A percentile compares a stretch with the other conserved stretches of the same genome.
phyloP scores from a whole-genome alignment of 306 rosid species.

The Trifolium fragiferum region DNA sequence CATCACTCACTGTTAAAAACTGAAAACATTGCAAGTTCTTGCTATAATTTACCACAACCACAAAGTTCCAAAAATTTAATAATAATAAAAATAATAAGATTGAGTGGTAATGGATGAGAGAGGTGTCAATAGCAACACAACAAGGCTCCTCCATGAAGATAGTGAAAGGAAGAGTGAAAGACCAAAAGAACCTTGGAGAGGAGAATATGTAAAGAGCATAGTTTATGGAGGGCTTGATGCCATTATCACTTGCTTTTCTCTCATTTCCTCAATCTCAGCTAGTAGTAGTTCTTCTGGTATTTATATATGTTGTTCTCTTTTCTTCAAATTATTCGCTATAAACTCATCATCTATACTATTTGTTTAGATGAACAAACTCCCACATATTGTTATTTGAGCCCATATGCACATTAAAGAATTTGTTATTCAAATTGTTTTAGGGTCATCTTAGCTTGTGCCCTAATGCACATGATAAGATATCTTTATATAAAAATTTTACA shows the following conservation, averaged over 20 bases:
- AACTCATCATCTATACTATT: too few relatives aligned
- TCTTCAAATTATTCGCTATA: background rate
- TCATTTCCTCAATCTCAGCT: constrained; percentile 68
- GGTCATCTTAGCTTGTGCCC: too few relatives aligned
- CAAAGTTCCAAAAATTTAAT: background rate
- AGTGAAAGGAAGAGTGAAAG: constrained; percentile 39
- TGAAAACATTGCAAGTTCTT: constrained; percentile 4
- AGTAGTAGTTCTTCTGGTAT: constrained; percentile 51
- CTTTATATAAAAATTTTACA: too few relatives aligned
- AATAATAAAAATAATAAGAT: background rate
- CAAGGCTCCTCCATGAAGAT: constrained; percentile 34
- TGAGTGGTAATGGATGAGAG: constrained; percentile 37
- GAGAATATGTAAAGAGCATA: constrained; percentile 55
- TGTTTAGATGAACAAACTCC: too few relatives aligned
- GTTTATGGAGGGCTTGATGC: constrained; percentile 67
- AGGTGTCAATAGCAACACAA: constrained; percentile 21
- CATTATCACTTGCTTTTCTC: constrained; percentile 63
- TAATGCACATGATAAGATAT: too few relatives aligned
- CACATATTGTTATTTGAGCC: too few relatives aligned
- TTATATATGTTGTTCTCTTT: background rate
- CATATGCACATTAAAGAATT: too few relatives aligned
- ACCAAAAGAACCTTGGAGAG: constrained; percentile 69
- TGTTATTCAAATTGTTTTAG: too few relatives aligned
- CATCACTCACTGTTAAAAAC: constrained; percentile 6
- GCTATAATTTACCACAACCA: constrained; percentile 18